Evolutionary conservation across 805 yeast species (phyloP), one percentile per base, ranked within the genome.

Genomic region (fission yeast (Schizosaccharomyces pombe)): DNA sequence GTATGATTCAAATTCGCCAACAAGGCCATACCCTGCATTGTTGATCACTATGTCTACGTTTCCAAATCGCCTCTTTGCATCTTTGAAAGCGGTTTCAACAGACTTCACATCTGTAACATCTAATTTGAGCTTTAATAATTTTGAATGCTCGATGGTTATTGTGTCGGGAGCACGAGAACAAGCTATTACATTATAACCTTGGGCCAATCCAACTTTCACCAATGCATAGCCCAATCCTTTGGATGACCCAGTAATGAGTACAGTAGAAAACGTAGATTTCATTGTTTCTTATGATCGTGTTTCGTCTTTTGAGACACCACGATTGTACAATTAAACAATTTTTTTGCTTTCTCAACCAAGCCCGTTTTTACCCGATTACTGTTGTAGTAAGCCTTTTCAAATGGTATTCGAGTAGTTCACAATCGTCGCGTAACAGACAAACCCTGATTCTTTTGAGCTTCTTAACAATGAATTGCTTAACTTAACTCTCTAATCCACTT

Each of bases 21-120:
- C 47, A 40, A 40, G 47, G 9, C 47, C 47, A 22, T 40, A 40
- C 11, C 47, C 47, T 16, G 47, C 47, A 22, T 40, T 40, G 47
- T 40, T 40, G 26, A 40, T 22, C 5, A 40, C 47, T 16, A 40
- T 40, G 47, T n/a, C 37, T 8, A 40, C 19, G 19, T n/a, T 16
- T n/a, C 47, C 47, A 22, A 40, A 40, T 4, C 3, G 3, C 19
- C 26, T 40, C 11, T 16, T 14, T 2, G 47, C 47, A n/a, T 19
- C 19, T 19, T 40, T n/a, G 26, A 40, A 40, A 40, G 37, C 37
- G 8, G 37, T 9, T 32, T 32, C 47, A 9, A 40, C 47, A 40
- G 26, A 16, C 5, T 40, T 14, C 11, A 22, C 9, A 40, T 40
- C 26, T 14, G 47, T n/a, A 12, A 40, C 47, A 19, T 40, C 19